A percentile compares a stretch with the other conserved stretches of the same genome.
These are phyloP conservation scores for Lachancea mirantina DNA, from an alignment of 805 yeast genomes.

Conservation along the genomic window DNA sequence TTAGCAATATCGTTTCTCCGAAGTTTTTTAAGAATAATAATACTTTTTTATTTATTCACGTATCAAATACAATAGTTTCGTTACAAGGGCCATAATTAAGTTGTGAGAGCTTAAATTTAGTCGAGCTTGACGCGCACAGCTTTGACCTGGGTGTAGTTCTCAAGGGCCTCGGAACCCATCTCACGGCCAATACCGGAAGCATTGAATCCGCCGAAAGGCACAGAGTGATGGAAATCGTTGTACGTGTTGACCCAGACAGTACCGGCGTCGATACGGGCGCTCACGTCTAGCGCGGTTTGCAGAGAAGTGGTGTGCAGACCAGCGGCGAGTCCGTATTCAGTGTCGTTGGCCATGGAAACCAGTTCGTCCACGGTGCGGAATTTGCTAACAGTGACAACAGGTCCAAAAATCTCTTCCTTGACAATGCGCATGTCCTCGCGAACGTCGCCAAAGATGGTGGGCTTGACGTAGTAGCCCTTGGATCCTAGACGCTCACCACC, in stretches of 20 bases:
- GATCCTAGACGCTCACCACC: conserved; percentile 61
- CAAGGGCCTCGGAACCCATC: conserved; percentile 82
- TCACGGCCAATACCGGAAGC: conserved; percentile 92
- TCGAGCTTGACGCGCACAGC: conserved; percentile 53
- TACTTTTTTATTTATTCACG: too few species aligned
- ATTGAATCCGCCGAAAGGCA: conserved; percentile 92
- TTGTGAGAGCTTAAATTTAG: too few species aligned
- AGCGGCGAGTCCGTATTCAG: conserved; percentile 83
- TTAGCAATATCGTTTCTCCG: too few species aligned
- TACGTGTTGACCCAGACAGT: conserved; percentile 88
- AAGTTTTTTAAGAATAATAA: too few species aligned
- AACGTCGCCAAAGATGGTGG: conserved; percentile 70
- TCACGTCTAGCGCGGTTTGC: conserved; percentile 66
- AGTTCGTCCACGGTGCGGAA: conserved; percentile 81
- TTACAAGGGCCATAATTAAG: too few species aligned
- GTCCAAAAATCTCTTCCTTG: conserved; percentile 82
- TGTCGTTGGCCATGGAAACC: conserved; percentile 67
- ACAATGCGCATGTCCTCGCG: conserved; percentile 61
- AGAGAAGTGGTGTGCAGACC: conserved; percentile 78
- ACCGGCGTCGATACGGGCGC: conserved; percentile 75
- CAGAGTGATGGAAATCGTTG: conserved; percentile 78
- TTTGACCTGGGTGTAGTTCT: conserved; percentile 78
- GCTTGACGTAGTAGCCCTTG: conserved; percentile 63
- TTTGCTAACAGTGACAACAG: conserved; percentile 78
- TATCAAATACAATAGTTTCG: too few species aligned